phyloP scores from a whole-genome alignment of 129 eudicot genomes.

The Lactuca saligna region DNA sequence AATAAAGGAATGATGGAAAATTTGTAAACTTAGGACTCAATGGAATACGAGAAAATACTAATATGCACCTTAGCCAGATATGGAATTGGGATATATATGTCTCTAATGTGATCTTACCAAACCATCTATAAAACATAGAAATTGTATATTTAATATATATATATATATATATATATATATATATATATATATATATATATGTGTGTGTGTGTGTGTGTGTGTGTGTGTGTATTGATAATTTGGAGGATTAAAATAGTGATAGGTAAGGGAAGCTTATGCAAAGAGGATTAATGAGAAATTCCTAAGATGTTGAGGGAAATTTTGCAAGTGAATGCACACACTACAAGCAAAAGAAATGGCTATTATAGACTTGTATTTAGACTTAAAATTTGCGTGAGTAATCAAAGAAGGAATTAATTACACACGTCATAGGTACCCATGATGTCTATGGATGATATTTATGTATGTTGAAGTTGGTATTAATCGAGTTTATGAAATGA shows the following conservation, averaged over 20 bases:
- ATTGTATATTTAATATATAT: no score
- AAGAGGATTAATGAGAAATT: constrained; percentile 41
- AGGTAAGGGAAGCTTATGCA: constrained; percentile 34
- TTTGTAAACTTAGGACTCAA: neutral
- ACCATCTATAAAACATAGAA: constrained; percentile 45
- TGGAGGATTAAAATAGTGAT: neutral
- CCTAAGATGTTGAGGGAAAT: constrained; percentile 78
- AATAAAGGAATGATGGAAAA: no score
- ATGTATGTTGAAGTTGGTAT: no score
- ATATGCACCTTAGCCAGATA: constrained; percentile 56
- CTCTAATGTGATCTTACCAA: constrained; percentile 57
- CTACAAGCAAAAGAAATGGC: constrained; percentile 39
- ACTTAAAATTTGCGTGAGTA: neutral
- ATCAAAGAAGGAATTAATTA: constrained; percentile 1
- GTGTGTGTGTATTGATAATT: no score
- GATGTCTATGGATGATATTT: constrained; percentile 91
- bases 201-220: no score
- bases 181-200: no score
- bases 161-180: no score
- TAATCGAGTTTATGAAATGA: no score
- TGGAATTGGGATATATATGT: constrained; percentile 60
- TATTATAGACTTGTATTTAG: constrained; percentile 6
- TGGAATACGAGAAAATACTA: neutral
- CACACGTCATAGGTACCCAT: constrained; percentile 93
- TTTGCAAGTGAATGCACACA: constrained; percentile 79